Conservation (phyloP, 2,329 filamentous ascomycete genomes). For the Diaporthe nobilis region DNA sequence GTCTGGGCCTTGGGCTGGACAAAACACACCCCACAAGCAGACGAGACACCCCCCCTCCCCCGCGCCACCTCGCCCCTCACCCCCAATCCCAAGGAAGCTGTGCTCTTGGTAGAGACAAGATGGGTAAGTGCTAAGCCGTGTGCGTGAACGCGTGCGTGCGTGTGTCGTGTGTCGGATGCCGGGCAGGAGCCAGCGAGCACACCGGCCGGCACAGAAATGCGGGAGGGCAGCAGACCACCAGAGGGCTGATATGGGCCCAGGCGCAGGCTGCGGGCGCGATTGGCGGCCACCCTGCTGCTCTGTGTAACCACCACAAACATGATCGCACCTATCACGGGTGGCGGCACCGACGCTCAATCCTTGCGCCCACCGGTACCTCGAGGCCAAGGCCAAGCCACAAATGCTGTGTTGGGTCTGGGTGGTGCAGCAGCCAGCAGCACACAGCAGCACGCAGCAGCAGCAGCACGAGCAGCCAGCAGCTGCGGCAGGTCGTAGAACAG, state of each 20-base stretch:
- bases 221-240: not conserved
- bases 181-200: slow-evolving; percentile 1
- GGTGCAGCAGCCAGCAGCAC: slow-evolving; percentile 25
- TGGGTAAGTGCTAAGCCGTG: slow-evolving; percentile 10
- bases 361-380: slow-evolving; percentile 16
- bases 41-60: not conserved
- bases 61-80: not conserved
- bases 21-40: not conserved
- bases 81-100: not conserved
- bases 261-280: not conserved
- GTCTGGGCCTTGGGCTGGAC: slow-evolving; percentile 1
- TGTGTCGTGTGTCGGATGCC: slow-evolving; percentile 17
- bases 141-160: slow-evolving; percentile 2
- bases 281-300: slow-evolving; percentile 23
- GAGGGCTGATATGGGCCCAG: slow-evolving; percentile 11
- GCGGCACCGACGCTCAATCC: not conserved
- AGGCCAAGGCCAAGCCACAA: slow-evolving; percentile 29
- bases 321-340: slow-evolving; percentile 31
- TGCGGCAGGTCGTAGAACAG: slow-evolving; percentile 6
- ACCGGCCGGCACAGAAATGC: slow-evolving; percentile 29
- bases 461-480: slow-evolving; percentile 6
- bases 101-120: not conserved
- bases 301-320: slow-evolving; percentile 31
- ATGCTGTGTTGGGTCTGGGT: slow-evolving; percentile 22
- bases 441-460: slow-evolving; percentile 9